Evolutionary conservation across 768 basidiomycete species (phyloP), one percentile per base, ranked within the genome.

Genomic region (Auricularia heimuer): DNA sequence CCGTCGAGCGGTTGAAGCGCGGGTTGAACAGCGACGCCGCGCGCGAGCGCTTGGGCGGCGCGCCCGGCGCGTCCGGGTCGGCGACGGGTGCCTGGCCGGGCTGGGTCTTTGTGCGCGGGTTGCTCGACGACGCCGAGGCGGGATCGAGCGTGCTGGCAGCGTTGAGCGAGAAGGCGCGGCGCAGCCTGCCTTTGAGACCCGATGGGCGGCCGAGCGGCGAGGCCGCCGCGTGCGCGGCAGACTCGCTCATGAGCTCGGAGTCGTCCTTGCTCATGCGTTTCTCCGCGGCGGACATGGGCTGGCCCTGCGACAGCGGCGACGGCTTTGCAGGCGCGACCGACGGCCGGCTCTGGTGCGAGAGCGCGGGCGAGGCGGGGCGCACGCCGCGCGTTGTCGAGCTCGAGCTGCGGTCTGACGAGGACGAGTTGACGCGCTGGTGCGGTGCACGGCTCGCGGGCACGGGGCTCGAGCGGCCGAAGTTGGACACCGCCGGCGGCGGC

Each of bases 21-120:
- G 90, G 85, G 75, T 94, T 97, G 82, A 98, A 95, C 68, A 98
- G 73, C 24, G 85, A 81, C 54, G 87, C 84, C 0, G 85, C 86
- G 18, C 87, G 85, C 71, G 62, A 69, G 71, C 33, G 75, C 74
- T 60, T 76, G 68, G 39, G 72, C 47, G 33, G 70, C 62, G 65
- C 29, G 64, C 65, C 64, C 69, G 71, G 67, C 29, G 45, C 60
- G 64, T 64, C 44, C 67, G 63, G 16, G 66, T 65, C 62, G 65
- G 65, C 58, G 63, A 67, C 21, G 65, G 56, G 42, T 65, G 62
- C 65, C 66, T 37, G 65, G 68, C 54, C 65, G 62, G 34, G 33
- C 45, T 33, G 39, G 6, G 16, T 21, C 51, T 47, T 54, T n/a
- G 62, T 54, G 42, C 64, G 36, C 47, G 47, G 14, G 39, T 64